Base-by-base conservation (phyloP, 805 yeast genomes). In the Saccharomyces kudriavzevii region DNA sequence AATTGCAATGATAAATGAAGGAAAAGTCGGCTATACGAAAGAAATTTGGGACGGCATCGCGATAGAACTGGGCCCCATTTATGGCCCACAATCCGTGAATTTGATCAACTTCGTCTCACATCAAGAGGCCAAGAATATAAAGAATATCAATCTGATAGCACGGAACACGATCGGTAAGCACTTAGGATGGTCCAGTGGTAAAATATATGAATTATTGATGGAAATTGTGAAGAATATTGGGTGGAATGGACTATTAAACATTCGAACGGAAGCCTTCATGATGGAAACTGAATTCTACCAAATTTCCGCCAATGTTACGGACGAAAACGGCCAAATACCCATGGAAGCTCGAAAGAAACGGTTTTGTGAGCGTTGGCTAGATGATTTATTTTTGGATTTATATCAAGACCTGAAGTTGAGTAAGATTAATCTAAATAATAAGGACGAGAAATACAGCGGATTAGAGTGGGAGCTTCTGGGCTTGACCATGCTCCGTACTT, bases 391-490 rank as follows among this genome's bases (percentile, higher is more conserved):
- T 54, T 57, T 70, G 20, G 66, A 68, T 51, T 53, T 70, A 9
- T 71, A 70, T 54, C 70, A 68, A 50, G 74, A 71, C 56, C 54
- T 71, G 35, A 64, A 60, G 30, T 65, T 72, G 14, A 64, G 70
- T 25, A 63, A 60, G 45, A 58, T 54, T 49, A 57, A 66, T 47
- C 63, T 65, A 40, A 66, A 61, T 22, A 64, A 62, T 26, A 56
- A 58, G 20, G 67, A 61, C 4, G 66, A 74, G 13, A 75, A 73
- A 52, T 84, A 82, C 59, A 79, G 83, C 61, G 85, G 87, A 0
- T 65, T 85, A 26, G 89, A 87, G 63, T 87, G 92, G 92, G 87
- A 83, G 60, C 69, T 85, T 57, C 73, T 85, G 48, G 92, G 91
- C 0, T 69, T 80, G 6, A 76, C 84, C 22, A 71, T 78, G 30